Base-by-base conservation (phyloP, 208 protist genomes). In the Zelonia costaricensis region DNA sequence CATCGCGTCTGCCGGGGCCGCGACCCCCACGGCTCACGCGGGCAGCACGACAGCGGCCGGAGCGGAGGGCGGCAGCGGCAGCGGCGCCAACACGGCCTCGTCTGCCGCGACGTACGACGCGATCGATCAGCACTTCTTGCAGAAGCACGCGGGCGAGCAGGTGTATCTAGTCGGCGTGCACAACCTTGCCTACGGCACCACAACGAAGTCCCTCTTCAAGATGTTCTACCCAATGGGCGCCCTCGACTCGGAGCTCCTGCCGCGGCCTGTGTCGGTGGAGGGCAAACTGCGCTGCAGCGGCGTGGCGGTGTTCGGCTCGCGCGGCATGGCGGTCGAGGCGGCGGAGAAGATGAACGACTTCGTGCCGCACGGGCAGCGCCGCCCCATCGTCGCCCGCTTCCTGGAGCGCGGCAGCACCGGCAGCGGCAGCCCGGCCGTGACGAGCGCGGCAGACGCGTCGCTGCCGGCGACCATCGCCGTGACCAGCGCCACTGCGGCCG, bases 221-320 rank as follows among this genome's bases (percentile, higher is more conserved):
- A 78, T 93, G 47, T 91, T 93, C 68, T 87, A 82, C 64, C 87
- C 76, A 9, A 77, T 86, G 65, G 81, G 79, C 6, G 87, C 87
- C n/a, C 44, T 79, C 9, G 58, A 78, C 69, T 77, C 72, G 2
- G 82, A 80, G 36, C 49, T 93, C 57, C 68, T 74, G 73, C 72
- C 70, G 25, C 44, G 52, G 52, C 46, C 69, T 36, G 72, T 89
- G 15, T 54, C 67, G 0, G 25, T 86, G 27, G 69, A 45, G n/a
- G 87, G 77, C 35, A 84, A 82, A 27, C 38, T 44, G 39, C 74
- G 79, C 13, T 54, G 74, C 51, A 89, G 81, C 61, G 83, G 87
- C 30, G 81, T 93, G 13, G 81, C 78, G 4, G 62, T 93, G 44
- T 91, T 93, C 53, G 56, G 23, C 48, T 84, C 78, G 4, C 58